phyloP scores from a whole-genome alignment of 2,329 filamentous ascomycete species.

The Beauveria bassiana region DNA sequence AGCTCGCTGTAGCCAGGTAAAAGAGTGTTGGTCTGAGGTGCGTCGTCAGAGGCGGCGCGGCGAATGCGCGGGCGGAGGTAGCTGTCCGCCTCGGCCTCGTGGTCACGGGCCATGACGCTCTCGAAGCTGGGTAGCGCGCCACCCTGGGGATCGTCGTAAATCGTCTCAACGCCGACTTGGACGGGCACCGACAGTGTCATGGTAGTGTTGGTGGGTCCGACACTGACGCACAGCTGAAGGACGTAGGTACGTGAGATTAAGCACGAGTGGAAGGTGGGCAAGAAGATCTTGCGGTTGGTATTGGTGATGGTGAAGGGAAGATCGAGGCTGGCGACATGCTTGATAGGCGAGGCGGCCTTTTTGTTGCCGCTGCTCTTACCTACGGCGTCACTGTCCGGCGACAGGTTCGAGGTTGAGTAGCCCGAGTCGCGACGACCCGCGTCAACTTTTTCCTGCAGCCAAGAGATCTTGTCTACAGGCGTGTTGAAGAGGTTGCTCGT shows the following conservation, averaged over 20 bases:
- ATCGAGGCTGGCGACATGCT: conserved; percentile 34
- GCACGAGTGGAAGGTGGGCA: conserved; percentile 53
- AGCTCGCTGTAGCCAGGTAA: conserved; percentile 34
- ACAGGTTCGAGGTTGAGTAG: conserved; percentile 37
- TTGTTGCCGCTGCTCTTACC: conserved; percentile 18
- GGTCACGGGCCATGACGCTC: conserved; percentile 32
- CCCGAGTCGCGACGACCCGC: conserved; percentile 43
- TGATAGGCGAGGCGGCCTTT: conserved; percentile 24
- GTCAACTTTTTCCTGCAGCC: conserved; percentile 30
- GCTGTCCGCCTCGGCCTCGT: conserved; percentile 37
- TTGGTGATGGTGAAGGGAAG: conserved; percentile 42
- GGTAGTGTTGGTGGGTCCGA: conserved; percentile 33
- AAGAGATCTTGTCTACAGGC: conserved; percentile 28
- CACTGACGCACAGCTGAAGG: conserved; percentile 37
- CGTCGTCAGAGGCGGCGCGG: conserved; percentile 24
- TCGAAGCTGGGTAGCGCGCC: conserved; percentile 43
- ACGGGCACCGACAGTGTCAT: conserved; percentile 41
- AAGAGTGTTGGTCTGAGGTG: conserved; percentile 23
- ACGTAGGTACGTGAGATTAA: conserved; percentile 49
- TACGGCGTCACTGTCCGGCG: conserved; percentile 28
- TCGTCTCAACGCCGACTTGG: conserved; percentile 40
- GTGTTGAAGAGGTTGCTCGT: conserved; percentile 33
- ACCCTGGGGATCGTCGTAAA: conserved; percentile 23
- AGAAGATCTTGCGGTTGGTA: conserved; percentile 40
- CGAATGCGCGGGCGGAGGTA: conserved; percentile 35